Percentiles rank a stretch among this genome's conserved stretches.
Conservation (phyloP, 495 filamentous ascomycete species). For the Astrothelium subdiscretum region DNA sequence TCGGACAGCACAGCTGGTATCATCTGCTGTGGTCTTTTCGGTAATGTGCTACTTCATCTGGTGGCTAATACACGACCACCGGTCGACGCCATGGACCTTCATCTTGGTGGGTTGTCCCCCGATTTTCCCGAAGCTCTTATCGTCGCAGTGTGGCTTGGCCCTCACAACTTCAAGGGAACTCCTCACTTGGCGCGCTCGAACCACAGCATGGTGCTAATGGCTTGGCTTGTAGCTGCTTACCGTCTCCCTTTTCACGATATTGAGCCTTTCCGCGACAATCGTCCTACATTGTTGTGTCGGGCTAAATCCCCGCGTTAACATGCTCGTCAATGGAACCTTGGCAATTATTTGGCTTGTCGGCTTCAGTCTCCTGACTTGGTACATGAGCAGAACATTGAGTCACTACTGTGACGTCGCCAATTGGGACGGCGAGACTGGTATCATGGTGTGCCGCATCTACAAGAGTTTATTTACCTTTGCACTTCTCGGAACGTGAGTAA, state of each 20-base stretch:
- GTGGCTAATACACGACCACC: conserved; percentile 43
- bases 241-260: conserved; percentile 43
- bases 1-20: conserved; percentile 38
- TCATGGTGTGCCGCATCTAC: conserved; percentile 52
- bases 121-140: neutral
- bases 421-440: conserved; percentile 47
- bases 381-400: conserved; percentile 43
- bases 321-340: conserved; percentile 40
- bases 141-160: conserved; percentile 3
- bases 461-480: conserved; percentile 57
- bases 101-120: conserved; percentile 39
- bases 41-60: conserved; percentile 53
- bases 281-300: conserved; percentile 44
- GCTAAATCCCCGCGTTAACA: conserved; percentile 45
- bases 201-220: neutral
- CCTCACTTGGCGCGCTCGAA: neutral
- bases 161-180: neutral
- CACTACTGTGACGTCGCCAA: conserved; percentile 41
- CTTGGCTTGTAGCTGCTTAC: conserved; percentile 37
- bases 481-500: conserved; percentile 33
- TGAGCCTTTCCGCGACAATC: conserved; percentile 41
- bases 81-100: conserved; percentile 52
- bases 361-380: conserved; percentile 46
- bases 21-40: conserved; percentile 43
- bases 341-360: conserved; percentile 46